A percentile compares a stretch with the other conserved stretches of the same genome.
Evolutionary conservation across 2,329 filamentous ascomycete genomes (phyloP).

Genomic region (Arthrobotrys entomopaga): DNA sequence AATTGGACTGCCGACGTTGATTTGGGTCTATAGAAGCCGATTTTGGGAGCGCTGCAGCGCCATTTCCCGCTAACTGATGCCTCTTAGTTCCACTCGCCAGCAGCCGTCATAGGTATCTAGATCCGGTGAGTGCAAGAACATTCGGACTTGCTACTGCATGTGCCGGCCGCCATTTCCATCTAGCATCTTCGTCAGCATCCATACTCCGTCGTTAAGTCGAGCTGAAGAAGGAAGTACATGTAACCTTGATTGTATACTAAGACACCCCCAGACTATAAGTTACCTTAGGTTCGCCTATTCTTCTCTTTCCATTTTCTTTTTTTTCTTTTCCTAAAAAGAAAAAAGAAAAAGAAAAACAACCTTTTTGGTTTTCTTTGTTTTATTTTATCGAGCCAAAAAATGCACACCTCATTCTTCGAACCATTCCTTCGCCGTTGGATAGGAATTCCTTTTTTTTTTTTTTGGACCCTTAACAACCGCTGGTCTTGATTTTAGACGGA

Average conservation of each 20-base stretch:
- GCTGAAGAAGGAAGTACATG: no score
- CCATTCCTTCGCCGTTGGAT: conserved; percentile 6
- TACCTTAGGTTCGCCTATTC: neutral
- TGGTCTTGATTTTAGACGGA: no score
- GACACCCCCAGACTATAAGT: neutral
- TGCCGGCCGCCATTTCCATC: neutral
- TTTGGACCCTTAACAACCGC: conserved; percentile 1
- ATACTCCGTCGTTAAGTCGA: no score
- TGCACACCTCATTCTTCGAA: neutral
- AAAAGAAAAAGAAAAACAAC: no score
- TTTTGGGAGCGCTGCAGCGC: conserved; percentile 8
- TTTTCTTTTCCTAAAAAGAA: no score
- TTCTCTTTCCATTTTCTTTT: neutral
- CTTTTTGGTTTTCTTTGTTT: neutral
- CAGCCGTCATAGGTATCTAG: conserved; percentile 25
- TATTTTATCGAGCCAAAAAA: neutral
- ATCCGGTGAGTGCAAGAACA: conserved; percentile 33
- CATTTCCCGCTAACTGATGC: conserved; percentile 12
- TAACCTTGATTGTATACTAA: neutral
- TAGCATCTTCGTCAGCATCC: no score
- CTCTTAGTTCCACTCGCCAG: conserved; percentile 21
- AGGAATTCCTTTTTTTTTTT: neutral
- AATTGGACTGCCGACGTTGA: neutral
- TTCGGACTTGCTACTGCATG: conserved; percentile 1
- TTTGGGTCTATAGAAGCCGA: neutral